A percentile compares a stretch with the other conserved stretches of the same genome.
phyloP scores from a whole-genome alignment of 352 stramenopile species.

The Phytopythium mirpurense region DNA sequence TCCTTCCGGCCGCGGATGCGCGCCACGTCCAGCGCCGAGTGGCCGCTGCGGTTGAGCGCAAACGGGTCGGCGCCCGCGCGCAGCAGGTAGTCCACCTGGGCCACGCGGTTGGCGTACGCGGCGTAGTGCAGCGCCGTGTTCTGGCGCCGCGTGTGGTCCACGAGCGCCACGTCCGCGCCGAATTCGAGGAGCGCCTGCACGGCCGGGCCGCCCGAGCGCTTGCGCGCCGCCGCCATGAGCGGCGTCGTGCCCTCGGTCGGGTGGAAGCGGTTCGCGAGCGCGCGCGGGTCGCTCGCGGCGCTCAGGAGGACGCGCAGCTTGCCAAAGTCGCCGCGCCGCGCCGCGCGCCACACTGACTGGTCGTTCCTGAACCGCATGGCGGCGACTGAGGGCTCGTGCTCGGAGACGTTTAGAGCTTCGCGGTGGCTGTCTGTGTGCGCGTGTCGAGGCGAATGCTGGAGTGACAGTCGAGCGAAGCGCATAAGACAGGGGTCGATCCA shows the following conservation, averaged over 20 bases:
- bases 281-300: slow-evolving; percentile 13
- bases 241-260: slow-evolving; percentile 47
- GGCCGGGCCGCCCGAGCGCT: slow-evolving; percentile 34
- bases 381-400: no score
- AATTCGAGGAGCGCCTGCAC: slow-evolving; percentile 54
- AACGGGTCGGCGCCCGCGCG: slow-evolving; percentile 37
- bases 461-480: not conserved
- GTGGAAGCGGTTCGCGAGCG: slow-evolving; percentile 35
- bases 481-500: no score
- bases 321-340: slow-evolving; percentile 23
- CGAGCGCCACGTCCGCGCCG: slow-evolving; percentile 36
- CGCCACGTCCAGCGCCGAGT: slow-evolving; percentile 56
- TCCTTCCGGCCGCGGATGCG: slow-evolving; percentile 40
- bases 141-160: slow-evolving; percentile 28
- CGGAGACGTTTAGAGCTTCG: no score
- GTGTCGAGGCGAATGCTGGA: not conserved
- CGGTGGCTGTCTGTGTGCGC: not conserved
- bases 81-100: slow-evolving; percentile 51
- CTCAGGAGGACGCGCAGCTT: slow-evolving; percentile 22
- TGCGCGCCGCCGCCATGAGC: slow-evolving; percentile 64
- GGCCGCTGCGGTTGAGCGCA: slow-evolving; percentile 45
- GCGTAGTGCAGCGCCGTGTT: slow-evolving; percentile 72
- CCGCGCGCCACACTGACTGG: slow-evolving; percentile 19
- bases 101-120: slow-evolving; percentile 42
- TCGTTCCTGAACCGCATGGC: slow-evolving; percentile 9